These are phyloP conservation scores for Fusarium sp. DNA, from an alignment of 2,329 filamentous ascomycete species.

Conservation along the genomic window DNA sequence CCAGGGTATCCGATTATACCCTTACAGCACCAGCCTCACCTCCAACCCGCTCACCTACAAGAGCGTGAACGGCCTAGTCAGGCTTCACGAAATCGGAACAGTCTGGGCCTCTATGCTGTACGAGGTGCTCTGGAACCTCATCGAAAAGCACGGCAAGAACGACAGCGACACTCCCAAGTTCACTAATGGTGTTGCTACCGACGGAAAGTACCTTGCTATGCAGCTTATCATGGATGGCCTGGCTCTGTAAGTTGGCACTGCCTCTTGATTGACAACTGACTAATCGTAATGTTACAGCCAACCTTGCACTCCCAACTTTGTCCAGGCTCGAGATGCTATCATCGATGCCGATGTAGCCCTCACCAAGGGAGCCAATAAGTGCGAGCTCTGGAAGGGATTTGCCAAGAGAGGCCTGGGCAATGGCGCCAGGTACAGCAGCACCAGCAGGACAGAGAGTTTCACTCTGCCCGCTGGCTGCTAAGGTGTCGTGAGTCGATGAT, in stretches of 20 bases:
- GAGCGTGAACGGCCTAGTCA: slow-evolving; percentile 50
- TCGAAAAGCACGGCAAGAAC: slow-evolving; percentile 66
- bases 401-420: slow-evolving; percentile 66
- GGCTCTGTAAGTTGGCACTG: slow-evolving; percentile 50
- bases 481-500: neutral
- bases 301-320: slow-evolving; percentile 66
- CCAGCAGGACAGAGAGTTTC: slow-evolving; percentile 50
- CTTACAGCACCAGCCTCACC: slow-evolving; percentile 62
- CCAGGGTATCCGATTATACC: slow-evolving; percentile 60
- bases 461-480: slow-evolving; percentile 43
- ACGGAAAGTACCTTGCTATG: slow-evolving; percentile 63
- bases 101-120: slow-evolving; percentile 57
- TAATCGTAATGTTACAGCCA: slow-evolving; percentile 48
- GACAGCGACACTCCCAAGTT: slow-evolving; percentile 56
- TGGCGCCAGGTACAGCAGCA: slow-evolving; percentile 48
- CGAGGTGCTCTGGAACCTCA: slow-evolving; percentile 68
- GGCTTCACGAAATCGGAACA: slow-evolving; percentile 62
- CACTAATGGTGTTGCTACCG: slow-evolving; percentile 58
- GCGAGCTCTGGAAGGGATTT: slow-evolving; percentile 65
- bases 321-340: slow-evolving; percentile 65
- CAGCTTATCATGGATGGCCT: slow-evolving; percentile 64
- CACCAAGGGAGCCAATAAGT: slow-evolving; percentile 62
- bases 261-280: neutral
- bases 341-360: slow-evolving; percentile 64
- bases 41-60: slow-evolving; percentile 64